Evolutionary conservation across 1,139 yeast species (phyloP).

Genomic region (Hemisphaericaspora subhashii): DNA sequence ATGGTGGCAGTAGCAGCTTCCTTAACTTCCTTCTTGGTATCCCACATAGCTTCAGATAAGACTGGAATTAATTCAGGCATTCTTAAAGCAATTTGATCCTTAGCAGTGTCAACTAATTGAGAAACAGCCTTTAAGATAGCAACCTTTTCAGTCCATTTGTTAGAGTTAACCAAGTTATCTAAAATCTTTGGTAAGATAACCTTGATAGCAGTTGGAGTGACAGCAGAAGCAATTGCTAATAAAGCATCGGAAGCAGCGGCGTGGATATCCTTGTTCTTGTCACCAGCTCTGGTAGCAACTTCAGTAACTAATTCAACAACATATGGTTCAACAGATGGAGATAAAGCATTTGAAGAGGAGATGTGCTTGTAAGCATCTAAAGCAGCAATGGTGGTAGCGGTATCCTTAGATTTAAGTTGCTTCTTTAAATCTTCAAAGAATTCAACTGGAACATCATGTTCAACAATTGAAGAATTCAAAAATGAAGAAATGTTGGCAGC

Average conservation of each 20-base stretch:
- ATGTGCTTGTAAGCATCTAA: conserved; percentile 83
- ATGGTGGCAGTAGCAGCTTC: conserved; percentile 93
- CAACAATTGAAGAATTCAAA: conserved; percentile 95
- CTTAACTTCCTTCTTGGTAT: conserved; percentile 97
- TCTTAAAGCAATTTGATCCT: conserved; percentile 94
- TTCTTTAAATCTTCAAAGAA: conserved; percentile 78
- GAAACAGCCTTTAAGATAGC: conserved; percentile 83
- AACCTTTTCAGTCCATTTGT: conserved; percentile 98
- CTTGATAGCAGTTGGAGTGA: conserved; percentile 94
- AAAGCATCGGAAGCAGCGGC: conserved; percentile 72
- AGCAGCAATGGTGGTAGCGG: conserved; percentile 66
- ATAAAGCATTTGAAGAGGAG: conserved; percentile 73
- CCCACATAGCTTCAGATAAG: conserved; percentile 99
- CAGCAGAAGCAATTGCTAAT: conserved; percentile 71
- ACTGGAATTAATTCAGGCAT: conserved; percentile 99
- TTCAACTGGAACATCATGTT: conserved; percentile 94
- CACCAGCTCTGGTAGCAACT: conserved; percentile 82
- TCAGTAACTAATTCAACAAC: conserved; percentile 72
- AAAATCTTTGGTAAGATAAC: conserved; percentile 81
- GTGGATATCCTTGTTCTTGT: conserved; percentile 78
- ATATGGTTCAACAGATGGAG: conserved; percentile 95
- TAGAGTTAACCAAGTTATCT: conserved; percentile 65
- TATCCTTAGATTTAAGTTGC: conserved; percentile 75
- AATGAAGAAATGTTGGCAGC: conserved; percentile 90
- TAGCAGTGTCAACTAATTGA: conserved; percentile 90